Evolutionary conservation across 805 yeast species (phyloP).

Genomic region (Starmerella khaoyaiensis): DNA sequence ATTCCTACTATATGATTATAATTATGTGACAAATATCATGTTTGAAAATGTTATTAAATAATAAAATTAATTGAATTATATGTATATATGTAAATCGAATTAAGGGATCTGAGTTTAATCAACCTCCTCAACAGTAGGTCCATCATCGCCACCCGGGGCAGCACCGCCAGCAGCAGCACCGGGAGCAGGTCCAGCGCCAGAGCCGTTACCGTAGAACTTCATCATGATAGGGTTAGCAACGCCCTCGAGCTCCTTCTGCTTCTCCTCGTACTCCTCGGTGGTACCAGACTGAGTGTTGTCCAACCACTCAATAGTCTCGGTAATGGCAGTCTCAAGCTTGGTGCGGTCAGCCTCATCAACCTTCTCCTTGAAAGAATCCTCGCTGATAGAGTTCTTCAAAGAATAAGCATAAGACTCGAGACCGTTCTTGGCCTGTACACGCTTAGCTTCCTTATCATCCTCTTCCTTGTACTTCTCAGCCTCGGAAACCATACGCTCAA

Average conservation of each 20-base stretch:
- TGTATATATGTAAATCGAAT: too few species aligned
- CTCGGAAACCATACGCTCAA: constrained; percentile 94
- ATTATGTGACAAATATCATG: too few species aligned
- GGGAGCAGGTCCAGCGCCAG: constrained; percentile 60
- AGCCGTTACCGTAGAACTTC: constrained; percentile 87
- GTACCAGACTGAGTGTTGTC: constrained; percentile 88
- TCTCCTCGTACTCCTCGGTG: constrained; percentile 80
- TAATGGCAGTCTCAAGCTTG: constrained; percentile 24
- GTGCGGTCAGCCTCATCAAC: constrained; percentile 25
- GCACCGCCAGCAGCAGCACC: constrained; percentile 56
- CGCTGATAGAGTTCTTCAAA: constrained; percentile 68
- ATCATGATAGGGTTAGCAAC: constrained; percentile 94
- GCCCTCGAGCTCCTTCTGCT: constrained; percentile 90
- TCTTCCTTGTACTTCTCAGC: constrained; percentile 96
- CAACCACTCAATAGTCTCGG: constrained; percentile 47
- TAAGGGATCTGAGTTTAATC: constrained; percentile 35
- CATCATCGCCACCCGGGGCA: constrained; percentile 34
- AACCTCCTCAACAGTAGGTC: constrained; percentile 75
- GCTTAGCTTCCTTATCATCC: constrained; percentile 86
- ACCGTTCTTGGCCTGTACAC: constrained; percentile 89
- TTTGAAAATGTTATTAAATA: too few species aligned
- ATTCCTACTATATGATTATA: too few species aligned
- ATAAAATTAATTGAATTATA: too few species aligned
- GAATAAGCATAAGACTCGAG: constrained; percentile 93
- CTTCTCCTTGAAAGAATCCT: constrained; percentile 66